Conservation (phyloP, 441 rosid species). For the Croton laevigatus region DNA sequence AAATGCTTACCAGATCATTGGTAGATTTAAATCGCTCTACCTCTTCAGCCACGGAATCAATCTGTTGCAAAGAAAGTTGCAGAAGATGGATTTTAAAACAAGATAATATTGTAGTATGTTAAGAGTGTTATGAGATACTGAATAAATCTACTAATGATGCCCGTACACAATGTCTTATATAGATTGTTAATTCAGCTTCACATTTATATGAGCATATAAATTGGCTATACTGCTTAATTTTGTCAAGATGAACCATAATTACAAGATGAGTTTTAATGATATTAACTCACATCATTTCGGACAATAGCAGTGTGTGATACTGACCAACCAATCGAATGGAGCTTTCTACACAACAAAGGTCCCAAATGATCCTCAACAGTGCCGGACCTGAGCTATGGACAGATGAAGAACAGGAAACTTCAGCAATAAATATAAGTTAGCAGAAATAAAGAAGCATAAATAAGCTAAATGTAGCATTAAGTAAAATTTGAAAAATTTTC, state of each 20-base stretch:
- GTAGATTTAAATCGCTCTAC: conserved; percentile 72
- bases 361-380: conserved; percentile 89
- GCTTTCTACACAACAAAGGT: conserved; percentile 64
- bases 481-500: not conserved
- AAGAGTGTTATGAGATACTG: conserved; percentile 10
- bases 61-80: conserved; percentile 42
- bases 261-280: conserved; percentile 7
- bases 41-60: conserved; percentile 96
- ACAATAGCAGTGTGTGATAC: conserved; percentile 60
- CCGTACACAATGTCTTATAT: not conserved
- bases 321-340: conserved; percentile 79
- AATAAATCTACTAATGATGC: conserved; percentile 8
- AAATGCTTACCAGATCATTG: conserved; percentile 65
- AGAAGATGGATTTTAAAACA: conserved; percentile 21
- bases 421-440: conserved; percentile 23
- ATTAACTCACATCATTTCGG: conserved; percentile 82
- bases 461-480: not conserved
- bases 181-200: conserved; percentile 9
- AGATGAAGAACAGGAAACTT: conserved; percentile 40
- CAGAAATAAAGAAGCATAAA: not conserved
- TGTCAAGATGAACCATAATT: not conserved
- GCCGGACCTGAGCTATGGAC: conserved; percentile 99
- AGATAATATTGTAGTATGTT: conserved; percentile 1
- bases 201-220: conserved; percentile 3
- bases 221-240: not conserved